Evolutionary conservation across 225 moss, liverwort and hornwort species (phyloP).

Genomic region (Climacium dendroides): DNA sequence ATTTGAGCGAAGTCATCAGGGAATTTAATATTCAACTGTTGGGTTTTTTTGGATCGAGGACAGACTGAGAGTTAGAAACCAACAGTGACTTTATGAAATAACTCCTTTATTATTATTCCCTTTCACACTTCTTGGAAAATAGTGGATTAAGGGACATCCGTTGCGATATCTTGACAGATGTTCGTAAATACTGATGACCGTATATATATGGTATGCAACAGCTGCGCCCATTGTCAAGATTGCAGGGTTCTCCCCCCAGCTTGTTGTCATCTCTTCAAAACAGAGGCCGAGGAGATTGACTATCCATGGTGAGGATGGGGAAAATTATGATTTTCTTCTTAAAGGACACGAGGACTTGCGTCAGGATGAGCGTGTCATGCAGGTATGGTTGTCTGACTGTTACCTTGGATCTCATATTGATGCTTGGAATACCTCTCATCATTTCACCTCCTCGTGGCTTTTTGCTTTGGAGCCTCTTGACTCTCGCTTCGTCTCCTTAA

Average conservation of each 20-base stretch:
- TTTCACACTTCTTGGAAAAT: neutral
- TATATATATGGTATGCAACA: conserved; percentile 13
- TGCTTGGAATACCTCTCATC: neutral
- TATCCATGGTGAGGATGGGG: conserved; percentile 92
- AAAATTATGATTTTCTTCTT: conserved; percentile 81
- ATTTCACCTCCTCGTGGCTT: neutral
- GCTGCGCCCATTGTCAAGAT: conserved; percentile 77
- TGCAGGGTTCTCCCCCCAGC: conserved; percentile 66
- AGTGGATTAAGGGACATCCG: neutral
- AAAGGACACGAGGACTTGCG: conserved; percentile 99
- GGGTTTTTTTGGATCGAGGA: neutral
- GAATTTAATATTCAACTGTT: neutral
- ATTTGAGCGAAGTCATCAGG: neutral
- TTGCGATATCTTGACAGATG: neutral
- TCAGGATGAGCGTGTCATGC: conserved; percentile 98
- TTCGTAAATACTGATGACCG: neutral
- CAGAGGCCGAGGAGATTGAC: conserved; percentile 91
- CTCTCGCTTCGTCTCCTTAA: neutral
- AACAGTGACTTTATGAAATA: neutral
- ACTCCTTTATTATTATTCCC: neutral
- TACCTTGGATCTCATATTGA: neutral
- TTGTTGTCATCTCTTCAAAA: conserved; percentile 87
- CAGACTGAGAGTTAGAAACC: neutral
- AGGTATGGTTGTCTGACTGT: conserved; percentile 25
- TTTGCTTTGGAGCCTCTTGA: neutral